These are phyloP conservation scores for Talaromyces verruculosus DNA, from an alignment of 2,329 filamentous ascomycete species.

Conservation along the genomic window DNA sequence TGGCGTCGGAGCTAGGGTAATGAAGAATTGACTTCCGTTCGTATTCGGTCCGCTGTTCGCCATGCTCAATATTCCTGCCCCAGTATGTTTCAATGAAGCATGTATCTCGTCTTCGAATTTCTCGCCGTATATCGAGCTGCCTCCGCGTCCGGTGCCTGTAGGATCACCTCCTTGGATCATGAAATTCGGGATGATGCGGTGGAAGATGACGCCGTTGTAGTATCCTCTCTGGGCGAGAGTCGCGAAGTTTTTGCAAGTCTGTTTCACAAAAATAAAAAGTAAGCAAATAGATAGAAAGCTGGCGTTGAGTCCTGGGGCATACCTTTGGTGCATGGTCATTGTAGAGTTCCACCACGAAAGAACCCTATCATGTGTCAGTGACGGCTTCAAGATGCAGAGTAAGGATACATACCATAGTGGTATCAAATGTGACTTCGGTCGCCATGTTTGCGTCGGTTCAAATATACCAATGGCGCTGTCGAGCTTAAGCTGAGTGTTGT, in stretches of 20 bases:
- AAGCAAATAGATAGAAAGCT: constrained; percentile 19
- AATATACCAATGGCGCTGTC: background rate
- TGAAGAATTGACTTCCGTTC: constrained; percentile 94
- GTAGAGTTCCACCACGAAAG: constrained; percentile 87
- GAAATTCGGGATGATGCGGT: constrained; percentile 93
- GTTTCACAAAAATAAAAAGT: constrained; percentile 19
- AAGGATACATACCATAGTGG: constrained; percentile 68
- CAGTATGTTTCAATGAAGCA: constrained; percentile 78
- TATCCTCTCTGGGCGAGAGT: constrained; percentile 79
- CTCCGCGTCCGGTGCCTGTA: constrained; percentile 88
- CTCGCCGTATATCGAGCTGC: constrained; percentile 84
- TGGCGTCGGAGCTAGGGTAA: constrained; percentile 89
- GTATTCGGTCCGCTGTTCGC: constrained; percentile 91
- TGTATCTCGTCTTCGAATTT: constrained; percentile 93
- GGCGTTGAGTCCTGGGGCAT: constrained; percentile 11
- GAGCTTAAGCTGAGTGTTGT: background rate
- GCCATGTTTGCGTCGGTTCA: constrained; percentile 56
- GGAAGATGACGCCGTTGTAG: constrained; percentile 83
- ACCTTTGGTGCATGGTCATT: constrained; percentile 76
- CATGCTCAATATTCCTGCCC: constrained; percentile 93
- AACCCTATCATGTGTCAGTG: constrained; percentile 59
- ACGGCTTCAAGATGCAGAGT: background rate
- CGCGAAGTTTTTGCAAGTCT: constrained; percentile 83
- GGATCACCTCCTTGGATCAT: constrained; percentile 97
- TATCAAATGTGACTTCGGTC: constrained; percentile 77